These are phyloP conservation scores for Fusarium sororula DNA, from an alignment of 2,329 filamentous ascomycete species.

Conservation along the genomic window DNA sequence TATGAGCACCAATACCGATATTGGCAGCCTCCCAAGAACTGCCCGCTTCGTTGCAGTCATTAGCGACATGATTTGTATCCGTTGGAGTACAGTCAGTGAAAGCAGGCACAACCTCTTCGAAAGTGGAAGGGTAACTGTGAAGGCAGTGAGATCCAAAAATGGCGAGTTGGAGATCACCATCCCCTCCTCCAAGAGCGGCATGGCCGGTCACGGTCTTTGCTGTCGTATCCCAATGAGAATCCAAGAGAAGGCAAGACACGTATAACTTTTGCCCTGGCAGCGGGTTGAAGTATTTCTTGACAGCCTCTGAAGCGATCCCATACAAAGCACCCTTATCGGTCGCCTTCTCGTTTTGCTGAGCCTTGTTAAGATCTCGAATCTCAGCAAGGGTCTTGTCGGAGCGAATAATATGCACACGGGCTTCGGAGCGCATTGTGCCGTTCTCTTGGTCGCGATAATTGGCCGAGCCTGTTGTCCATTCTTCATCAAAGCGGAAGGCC, in stretches of 20 bases:
- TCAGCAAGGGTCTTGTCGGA: constrained; percentile 86
- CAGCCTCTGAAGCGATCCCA: constrained; percentile 78
- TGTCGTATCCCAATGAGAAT: constrained; percentile 84
- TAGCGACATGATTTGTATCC: constrained; percentile 80
- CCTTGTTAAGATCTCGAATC: constrained; percentile 78
- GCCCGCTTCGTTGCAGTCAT: constrained; percentile 86
- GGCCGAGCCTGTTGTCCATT: constrained; percentile 87
- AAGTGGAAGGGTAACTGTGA: constrained; percentile 86
- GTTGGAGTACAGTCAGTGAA: constrained; percentile 93
- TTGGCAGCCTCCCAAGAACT: constrained; percentile 97
- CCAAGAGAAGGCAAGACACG: constrained; percentile 85
- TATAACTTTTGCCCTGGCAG: constrained; percentile 83
- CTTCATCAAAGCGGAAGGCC: constrained; percentile 91
- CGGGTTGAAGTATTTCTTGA: constrained; percentile 79
- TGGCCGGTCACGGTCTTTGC: constrained; percentile 79
- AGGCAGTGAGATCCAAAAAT: constrained; percentile 93
- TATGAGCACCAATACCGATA: constrained; percentile 89
- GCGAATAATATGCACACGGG: constrained; percentile 86
- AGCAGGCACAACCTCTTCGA: constrained; percentile 90
- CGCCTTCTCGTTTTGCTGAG: constrained; percentile 78
- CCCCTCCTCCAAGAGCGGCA: constrained; percentile 80
- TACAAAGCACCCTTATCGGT: constrained; percentile 79
- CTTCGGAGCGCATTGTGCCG: constrained; percentile 85
- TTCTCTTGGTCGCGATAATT: constrained; percentile 77
- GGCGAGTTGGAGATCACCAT: constrained; percentile 79